Evolutionary conservation across 768 basidiomycete genomes (phyloP), one percentile per base, ranked within the genome.

Genomic region (Favolaschia claudopus): DNA sequence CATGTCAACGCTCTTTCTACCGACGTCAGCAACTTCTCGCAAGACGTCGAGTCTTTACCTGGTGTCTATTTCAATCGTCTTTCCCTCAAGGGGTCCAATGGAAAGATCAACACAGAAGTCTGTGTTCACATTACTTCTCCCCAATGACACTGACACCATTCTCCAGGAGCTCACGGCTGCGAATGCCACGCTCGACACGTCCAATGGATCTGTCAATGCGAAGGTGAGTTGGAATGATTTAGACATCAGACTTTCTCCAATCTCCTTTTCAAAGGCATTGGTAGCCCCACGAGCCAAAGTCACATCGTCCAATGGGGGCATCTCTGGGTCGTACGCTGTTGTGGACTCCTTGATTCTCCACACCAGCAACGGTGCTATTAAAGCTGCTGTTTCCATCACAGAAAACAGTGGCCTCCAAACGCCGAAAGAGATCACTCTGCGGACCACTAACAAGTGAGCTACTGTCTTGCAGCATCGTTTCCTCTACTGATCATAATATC

Each of bases 371-470:
- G 78, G 70, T 0, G 66, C 43, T 5, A 79, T 88, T 59, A 45
- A 67, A 4, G 73, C 75, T 0, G 66, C 70, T 29, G 79, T 84
- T 28, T 71, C 68, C 27, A 51, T 86, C 52, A 48, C 27, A 38
- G 34, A 67, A 14, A 77, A 76, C 47, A 60, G 61, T 10, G 58
- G 69, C 27, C 45, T 61, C 12, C 55, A 55, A 7, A 55, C 67
- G 20, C 52, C 71, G 12, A 70, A 76, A 20, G 58, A 62, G 12
- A 60, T 84, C 55, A 36, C 40, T 9, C 65, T 83, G 43, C 62
- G 53, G 20, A 80, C 82, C 2, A 71, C 55, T 25, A 84, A 86
- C 54, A 76, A 74, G 84, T 83, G 65, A 32, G 77, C 65, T n/a
- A n/a, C n/a, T n/a, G n/a, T n/a, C n/a, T n/a, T n/a, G 8, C 24